A percentile compares a stretch with the other conserved stretches of the same genome.
Conservation (phyloP, 1,284 basidiomycete species). For the Cutaneotrichosporon cavernicola region DNA sequence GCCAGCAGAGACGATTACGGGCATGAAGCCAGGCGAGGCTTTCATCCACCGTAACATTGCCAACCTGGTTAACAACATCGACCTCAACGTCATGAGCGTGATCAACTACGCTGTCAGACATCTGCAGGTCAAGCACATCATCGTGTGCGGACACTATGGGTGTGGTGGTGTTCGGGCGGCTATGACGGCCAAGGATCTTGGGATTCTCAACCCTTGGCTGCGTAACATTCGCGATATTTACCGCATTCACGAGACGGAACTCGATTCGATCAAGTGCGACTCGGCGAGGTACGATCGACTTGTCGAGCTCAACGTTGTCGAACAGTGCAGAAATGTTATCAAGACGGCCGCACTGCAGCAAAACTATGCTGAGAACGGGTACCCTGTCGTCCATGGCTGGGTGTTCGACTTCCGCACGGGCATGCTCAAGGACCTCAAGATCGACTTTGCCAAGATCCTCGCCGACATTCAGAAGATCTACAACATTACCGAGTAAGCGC, state of each 20-base stretch:
- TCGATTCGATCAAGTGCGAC: constrained; percentile 16
- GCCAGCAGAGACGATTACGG: constrained; percentile 27
- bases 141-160: constrained; percentile 28
- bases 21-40: constrained; percentile 26
- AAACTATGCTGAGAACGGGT: constrained; percentile 19
- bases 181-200: constrained; percentile 28
- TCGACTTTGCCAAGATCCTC: constrained; percentile 19
- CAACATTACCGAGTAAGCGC: constrained; percentile 20
- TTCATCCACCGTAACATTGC: constrained; percentile 31
- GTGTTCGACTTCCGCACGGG: constrained; percentile 26
- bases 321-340: constrained; percentile 28
- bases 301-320: constrained; percentile 27
- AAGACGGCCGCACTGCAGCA: constrained; percentile 27
- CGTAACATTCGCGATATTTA: constrained; percentile 29
- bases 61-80: constrained; percentile 26
- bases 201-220: constrained; percentile 28
- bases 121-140: constrained; percentile 29
- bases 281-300: constrained; percentile 24
- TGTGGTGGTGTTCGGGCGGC: constrained; percentile 27
- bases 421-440: constrained; percentile 27
- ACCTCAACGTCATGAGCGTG: constrained; percentile 25
- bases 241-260: constrained; percentile 26
- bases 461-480: constrained; percentile 28
- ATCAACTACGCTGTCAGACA: constrained; percentile 28
- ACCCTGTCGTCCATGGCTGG: constrained; percentile 27